Evolutionary conservation across 306 rosid genomes (phyloP).

Genomic region (Luffa acutangula): DNA sequence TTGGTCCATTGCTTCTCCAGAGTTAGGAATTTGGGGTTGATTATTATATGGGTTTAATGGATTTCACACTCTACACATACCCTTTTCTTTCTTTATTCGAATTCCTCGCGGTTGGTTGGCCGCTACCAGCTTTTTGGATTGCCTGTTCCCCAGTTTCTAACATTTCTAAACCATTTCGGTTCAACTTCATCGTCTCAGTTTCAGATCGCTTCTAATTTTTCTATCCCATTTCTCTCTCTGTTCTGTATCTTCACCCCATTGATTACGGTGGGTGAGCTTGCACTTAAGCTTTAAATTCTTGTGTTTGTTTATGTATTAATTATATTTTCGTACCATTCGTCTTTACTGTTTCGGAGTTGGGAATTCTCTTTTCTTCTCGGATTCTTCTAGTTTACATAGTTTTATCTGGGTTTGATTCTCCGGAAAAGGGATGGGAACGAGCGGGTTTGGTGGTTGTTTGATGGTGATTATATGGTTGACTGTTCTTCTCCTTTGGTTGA

Average conservation of each 20-base stretch:
- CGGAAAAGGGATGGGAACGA: constrained; percentile 25
- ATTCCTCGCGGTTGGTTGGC: background rate
- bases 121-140: background rate
- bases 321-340: background rate
- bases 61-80: background rate
- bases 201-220: background rate
- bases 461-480: constrained; percentile 13
- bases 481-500: constrained; percentile 13
- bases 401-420: background rate
- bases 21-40: background rate
- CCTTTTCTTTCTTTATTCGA: background rate
- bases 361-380: background rate
- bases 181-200: background rate
- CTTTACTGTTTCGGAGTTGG: background rate
- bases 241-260: background rate
- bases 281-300: background rate
- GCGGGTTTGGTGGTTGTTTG: constrained; percentile 12
- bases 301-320: background rate
- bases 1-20: background rate
- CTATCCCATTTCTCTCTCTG: background rate
- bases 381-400: background rate
- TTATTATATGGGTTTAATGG: background rate
- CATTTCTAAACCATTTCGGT: background rate
- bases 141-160: background rate
- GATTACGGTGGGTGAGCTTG: background rate